Conservation (phyloP, 371 early-diverging fungal species). For the Batkoa obscura region DNA sequence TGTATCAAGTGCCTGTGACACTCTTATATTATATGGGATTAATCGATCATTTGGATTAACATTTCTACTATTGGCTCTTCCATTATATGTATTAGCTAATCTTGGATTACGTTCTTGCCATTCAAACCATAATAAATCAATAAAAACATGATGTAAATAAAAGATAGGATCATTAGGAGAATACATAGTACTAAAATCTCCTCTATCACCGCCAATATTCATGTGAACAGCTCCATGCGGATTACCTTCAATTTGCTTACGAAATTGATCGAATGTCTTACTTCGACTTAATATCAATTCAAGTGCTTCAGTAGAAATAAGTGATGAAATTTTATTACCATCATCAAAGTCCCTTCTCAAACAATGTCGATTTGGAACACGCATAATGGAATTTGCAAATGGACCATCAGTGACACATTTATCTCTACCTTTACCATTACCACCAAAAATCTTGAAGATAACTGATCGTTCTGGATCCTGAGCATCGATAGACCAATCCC, state of each 20-base stretch:
- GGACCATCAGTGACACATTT: constrained; percentile 11
- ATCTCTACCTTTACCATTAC: constrained; percentile 8
- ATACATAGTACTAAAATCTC: constrained; percentile 16
- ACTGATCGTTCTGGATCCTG: constrained; percentile 6
- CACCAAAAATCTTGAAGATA: constrained; percentile 10
- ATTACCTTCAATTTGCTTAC: constrained; percentile 15
- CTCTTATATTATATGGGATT: background rate
- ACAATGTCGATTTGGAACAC: constrained; percentile 11
- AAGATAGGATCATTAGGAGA: constrained; percentile 34
- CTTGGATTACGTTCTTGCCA: constrained; percentile 15
- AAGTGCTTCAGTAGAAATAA: constrained; percentile 11
- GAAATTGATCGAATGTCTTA: constrained; percentile 15
- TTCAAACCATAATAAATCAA: constrained; percentile 27
- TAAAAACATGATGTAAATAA: constrained; percentile 29
- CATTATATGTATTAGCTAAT: background rate
- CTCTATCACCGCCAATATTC: constrained; percentile 19
- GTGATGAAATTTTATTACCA: constrained; percentile 12
- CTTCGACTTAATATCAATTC: constrained; percentile 10
- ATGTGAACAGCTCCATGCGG: constrained; percentile 26
- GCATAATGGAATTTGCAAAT: constrained; percentile 2
- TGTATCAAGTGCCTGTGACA: constrained; percentile 3
- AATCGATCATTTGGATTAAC: background rate
- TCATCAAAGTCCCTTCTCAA: constrained; percentile 10
- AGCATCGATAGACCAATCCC: constrained; percentile 23
- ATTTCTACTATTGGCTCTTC: background rate